These are phyloP conservation scores for Hibiscus trionum DNA, from an alignment of 345 rosid genomes.

Conservation along the genomic window DNA sequence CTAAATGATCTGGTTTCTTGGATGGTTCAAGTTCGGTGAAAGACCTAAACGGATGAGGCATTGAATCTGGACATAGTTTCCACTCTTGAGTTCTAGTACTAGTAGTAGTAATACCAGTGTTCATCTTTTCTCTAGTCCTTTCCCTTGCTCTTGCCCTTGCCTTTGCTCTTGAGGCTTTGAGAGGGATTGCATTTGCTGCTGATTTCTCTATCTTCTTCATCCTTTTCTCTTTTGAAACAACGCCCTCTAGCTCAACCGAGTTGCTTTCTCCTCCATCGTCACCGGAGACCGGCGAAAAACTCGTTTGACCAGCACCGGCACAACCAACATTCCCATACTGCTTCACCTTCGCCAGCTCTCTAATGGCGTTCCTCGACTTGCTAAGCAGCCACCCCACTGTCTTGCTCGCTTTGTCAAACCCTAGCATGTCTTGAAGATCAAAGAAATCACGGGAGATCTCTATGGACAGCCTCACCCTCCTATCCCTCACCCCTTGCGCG, in stretches of 20 bases:
- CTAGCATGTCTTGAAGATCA: constrained; percentile 78
- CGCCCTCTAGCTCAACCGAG: background rate
- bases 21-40: constrained; percentile 15
- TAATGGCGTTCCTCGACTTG: constrained; percentile 50
- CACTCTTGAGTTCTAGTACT: background rate
- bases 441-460: constrained; percentile 66
- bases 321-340: background rate
- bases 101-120: constrained; percentile 3
- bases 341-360: constrained; percentile 26
- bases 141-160: constrained; percentile 61
- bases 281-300: background rate
- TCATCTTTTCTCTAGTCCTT: constrained; percentile 34
- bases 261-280: constrained; percentile 9
- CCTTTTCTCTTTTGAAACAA: constrained; percentile 16
- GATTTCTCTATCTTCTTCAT: constrained; percentile 14
- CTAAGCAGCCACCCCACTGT: constrained; percentile 77
- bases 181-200: constrained; percentile 8
- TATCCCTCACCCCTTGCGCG: constrained; percentile 68
- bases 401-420: constrained; percentile 76
- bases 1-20: constrained; percentile 12
- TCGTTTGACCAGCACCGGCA: background rate
- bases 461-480: constrained; percentile 80
- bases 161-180: constrained; percentile 36
- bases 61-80: constrained; percentile 22
- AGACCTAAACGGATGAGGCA: constrained; percentile 22